These are phyloP conservation scores for Trichosporon coremiiforme DNA, from an alignment of 1,284 basidiomycete species.

Conservation along the genomic window DNA sequence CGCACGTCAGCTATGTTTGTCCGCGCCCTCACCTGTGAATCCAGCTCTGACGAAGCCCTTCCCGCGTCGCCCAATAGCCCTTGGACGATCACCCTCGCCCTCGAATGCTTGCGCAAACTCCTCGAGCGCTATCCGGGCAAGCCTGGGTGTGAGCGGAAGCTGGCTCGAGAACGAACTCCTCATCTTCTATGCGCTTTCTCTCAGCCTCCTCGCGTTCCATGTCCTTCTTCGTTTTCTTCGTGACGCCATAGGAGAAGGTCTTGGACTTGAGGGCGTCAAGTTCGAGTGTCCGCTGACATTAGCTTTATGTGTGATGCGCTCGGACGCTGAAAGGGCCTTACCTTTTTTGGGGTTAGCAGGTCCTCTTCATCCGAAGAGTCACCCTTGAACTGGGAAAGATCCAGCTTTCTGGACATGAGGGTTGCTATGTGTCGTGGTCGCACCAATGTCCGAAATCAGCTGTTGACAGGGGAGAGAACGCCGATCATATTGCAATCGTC, in stretches of 20 bases:
- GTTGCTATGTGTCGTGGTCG: no score
- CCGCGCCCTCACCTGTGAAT: background rate
- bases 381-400: slow-evolving; percentile 53
- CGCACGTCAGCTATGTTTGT: background rate
- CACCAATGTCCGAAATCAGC: no score
- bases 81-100: slow-evolving; percentile 23
- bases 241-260: slow-evolving; percentile 55
- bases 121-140: slow-evolving; percentile 20
- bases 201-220: slow-evolving; percentile 85
- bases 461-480: no score
- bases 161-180: slow-evolving; percentile 48
- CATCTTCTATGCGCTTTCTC: slow-evolving; percentile 76
- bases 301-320: no score
- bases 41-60: slow-evolving; percentile 15
- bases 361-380: slow-evolving; percentile 53
- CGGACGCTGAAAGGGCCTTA: slow-evolving; percentile 25
- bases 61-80: slow-evolving; percentile 19
- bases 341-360: slow-evolving; percentile 38
- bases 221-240: slow-evolving; percentile 69
- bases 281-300: slow-evolving; percentile 33
- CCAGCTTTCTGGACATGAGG: slow-evolving; percentile 46
- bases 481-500: no score
- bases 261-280: slow-evolving; percentile 53
- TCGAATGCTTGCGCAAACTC: slow-evolving; percentile 27
- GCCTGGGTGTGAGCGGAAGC: background rate